Percentiles rank a stretch among this genome's conserved stretches.
phyloP scores from a whole-genome alignment of 2,329 filamentous ascomycete species.

The Catunica adiposa region DNA sequence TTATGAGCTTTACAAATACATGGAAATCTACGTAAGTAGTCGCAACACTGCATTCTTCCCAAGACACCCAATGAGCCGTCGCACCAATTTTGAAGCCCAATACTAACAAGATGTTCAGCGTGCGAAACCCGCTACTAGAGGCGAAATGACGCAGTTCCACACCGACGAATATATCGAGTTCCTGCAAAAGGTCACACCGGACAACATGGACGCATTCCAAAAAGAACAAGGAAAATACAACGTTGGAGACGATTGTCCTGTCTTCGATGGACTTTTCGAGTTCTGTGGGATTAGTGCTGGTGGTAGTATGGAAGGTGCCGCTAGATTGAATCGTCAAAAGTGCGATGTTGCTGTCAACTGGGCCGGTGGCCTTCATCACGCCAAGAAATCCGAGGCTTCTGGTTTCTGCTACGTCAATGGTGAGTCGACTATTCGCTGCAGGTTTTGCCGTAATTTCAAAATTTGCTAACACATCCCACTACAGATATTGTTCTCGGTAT shows the following conservation, averaged over 20 bases:
- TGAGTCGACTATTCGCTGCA: slow-evolving; percentile 25
- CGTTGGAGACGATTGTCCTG: slow-evolving; percentile 89
- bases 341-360: slow-evolving; percentile 97
- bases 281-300: slow-evolving; percentile 92
- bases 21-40: slow-evolving; percentile 77
- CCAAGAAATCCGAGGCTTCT: slow-evolving; percentile 89
- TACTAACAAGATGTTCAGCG: slow-evolving; percentile 32
- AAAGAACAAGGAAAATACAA: slow-evolving; percentile 81
- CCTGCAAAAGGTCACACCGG: slow-evolving; percentile 82
- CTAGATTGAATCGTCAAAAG: slow-evolving; percentile 75
- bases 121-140: slow-evolving; percentile 69
- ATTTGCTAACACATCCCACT: slow-evolving; percentile 3
- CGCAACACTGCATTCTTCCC: neutral
- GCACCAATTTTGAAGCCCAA: neutral
- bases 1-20: slow-evolving; percentile 88
- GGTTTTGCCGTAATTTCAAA: neutral
- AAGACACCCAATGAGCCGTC: neutral
- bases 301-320: slow-evolving; percentile 83
- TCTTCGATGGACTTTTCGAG: slow-evolving; percentile 94
- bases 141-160: slow-evolving; percentile 89
- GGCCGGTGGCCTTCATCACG: slow-evolving; percentile 93
- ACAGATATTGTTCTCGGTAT: slow-evolving; percentile 94
- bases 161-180: slow-evolving; percentile 94
- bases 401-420: slow-evolving; percentile 98
- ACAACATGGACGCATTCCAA: slow-evolving; percentile 85